These are phyloP conservation scores for Vitellaria paradoxa DNA, from an alignment of 179 eudicot genomes.

Conservation along the genomic window DNA sequence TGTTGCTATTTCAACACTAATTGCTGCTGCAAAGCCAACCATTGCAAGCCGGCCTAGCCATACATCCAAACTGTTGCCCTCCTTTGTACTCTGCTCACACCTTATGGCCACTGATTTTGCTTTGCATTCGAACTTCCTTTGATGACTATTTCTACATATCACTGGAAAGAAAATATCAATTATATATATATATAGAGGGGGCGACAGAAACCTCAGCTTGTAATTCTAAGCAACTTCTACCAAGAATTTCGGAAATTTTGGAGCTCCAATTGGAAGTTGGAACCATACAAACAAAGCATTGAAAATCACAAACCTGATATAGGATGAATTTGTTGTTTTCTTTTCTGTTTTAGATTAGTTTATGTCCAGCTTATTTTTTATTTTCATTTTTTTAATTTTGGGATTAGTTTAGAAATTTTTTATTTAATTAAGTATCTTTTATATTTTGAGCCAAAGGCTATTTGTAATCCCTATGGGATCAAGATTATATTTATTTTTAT, in stretches of 20 bases:
- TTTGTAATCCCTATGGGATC: too few species aligned
- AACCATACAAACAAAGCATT: too few species aligned
- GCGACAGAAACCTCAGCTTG: too few species aligned
- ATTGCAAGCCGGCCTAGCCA: slow-evolving; percentile 93
- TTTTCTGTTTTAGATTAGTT: too few species aligned
- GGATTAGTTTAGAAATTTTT: too few species aligned
- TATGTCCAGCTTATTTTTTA: too few species aligned
- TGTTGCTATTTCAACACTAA: slow-evolving; percentile 77
- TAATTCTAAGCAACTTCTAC: neutral
- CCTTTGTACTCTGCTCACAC: slow-evolving; percentile 72
- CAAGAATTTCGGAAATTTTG: neutral
- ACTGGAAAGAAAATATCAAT: slow-evolving; percentile 31
- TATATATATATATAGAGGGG: neutral
- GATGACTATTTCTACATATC: slow-evolving; percentile 35
- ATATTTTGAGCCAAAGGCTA: too few species aligned
- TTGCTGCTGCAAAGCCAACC: slow-evolving; percentile 82
- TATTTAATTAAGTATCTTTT: too few species aligned
- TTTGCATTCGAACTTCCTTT: slow-evolving; percentile 31
- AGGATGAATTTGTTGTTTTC: too few species aligned
- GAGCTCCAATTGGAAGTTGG: neutral
- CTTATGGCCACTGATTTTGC: slow-evolving; percentile 46
- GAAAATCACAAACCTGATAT: neutral
- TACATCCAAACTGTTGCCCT: slow-evolving; percentile 61
- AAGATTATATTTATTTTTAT: too few species aligned
- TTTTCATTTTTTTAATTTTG: too few species aligned